Percentiles rank a stretch among this genome's conserved stretches.
Conservation (phyloP, 148 eudicot genomes). For the Pouteria glomerata region DNA sequence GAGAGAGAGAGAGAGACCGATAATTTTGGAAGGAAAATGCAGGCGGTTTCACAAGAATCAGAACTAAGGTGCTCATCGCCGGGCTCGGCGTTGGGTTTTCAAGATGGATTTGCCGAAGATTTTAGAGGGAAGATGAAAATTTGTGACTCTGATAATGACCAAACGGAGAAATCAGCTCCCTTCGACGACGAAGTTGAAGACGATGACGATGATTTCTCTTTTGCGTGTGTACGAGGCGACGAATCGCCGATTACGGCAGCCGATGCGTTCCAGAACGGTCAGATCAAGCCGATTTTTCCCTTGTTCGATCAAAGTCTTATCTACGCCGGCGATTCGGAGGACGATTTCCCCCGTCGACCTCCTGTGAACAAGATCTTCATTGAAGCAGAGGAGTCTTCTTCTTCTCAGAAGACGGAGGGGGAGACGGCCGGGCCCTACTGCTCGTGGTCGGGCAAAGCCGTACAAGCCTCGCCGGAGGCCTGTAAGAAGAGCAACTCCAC, state of each 20-base stretch:
- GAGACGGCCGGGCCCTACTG: slow-evolving; percentile 41
- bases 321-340: slow-evolving; percentile 10
- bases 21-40: not conserved
- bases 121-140: not conserved
- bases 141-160: not conserved
- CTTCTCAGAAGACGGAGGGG: slow-evolving; percentile 8
- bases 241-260: slow-evolving; percentile 47
- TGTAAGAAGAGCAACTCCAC: slow-evolving; percentile 89
- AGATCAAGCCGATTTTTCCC: slow-evolving; percentile 53
- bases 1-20: not conserved
- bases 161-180: not conserved
- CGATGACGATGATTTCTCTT: slow-evolving; percentile 46
- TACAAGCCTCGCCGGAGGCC: slow-evolving; percentile 30
- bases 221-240: slow-evolving; percentile 16
- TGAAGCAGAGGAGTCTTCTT: slow-evolving; percentile 14
- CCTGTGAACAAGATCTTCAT: slow-evolving; percentile 58
- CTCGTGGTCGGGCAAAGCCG: slow-evolving; percentile 34
- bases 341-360: slow-evolving; percentile 17
- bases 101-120: not conserved
- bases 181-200: slow-evolving; percentile 1
- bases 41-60: not conserved
- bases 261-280: slow-evolving; percentile 59
- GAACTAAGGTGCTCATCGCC: not conserved
- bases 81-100: not conserved
- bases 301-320: slow-evolving; percentile 29